phyloP scores from a whole-genome alignment of 176 grass and related monocot genomes.

The Hordeum marinum region DNA sequence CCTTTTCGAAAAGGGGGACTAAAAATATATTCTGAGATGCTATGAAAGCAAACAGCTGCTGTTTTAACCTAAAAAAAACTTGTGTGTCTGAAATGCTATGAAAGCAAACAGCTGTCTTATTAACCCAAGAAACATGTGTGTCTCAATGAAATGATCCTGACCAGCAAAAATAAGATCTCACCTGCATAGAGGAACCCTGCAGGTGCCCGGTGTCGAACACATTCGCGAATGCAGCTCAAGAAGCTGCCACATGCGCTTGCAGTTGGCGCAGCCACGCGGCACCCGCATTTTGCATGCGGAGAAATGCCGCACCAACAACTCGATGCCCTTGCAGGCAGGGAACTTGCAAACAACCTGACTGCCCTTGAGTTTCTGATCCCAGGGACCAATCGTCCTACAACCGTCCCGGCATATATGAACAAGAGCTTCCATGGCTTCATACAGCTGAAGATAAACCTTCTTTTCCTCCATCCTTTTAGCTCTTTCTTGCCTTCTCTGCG shows the following conservation, averaged over 20 bases:
- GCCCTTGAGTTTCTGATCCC: constrained; percentile 54
- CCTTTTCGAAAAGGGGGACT: neutral
- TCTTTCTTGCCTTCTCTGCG: too few species aligned
- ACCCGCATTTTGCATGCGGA: constrained; percentile 49
- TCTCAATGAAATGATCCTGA: neutral
- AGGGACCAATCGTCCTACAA: constrained; percentile 76
- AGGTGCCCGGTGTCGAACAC: constrained; percentile 43
- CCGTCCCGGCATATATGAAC: constrained; percentile 78
- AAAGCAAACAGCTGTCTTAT: too few species aligned
- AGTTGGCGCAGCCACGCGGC: constrained; percentile 65
- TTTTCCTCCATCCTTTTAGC: too few species aligned
- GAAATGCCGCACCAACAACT: constrained; percentile 78
- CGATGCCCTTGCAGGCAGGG: constrained; percentile 67
- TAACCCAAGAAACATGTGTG: neutral
- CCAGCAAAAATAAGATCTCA: constrained; percentile 21
- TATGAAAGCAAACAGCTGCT: neutral
- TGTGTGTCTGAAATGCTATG: too few species aligned
- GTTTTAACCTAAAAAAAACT: neutral
- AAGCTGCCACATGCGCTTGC: constrained; percentile 91
- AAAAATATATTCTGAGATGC: too few species aligned
- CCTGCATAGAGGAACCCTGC: constrained; percentile 91
- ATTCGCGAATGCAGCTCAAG: constrained; percentile 83
- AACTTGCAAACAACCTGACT: constrained; percentile 50
- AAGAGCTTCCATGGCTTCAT: too few species aligned
- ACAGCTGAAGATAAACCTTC: too few species aligned